Evolutionary conservation across 2,329 filamentous ascomycete genomes (phyloP), one percentile per base, ranked within the genome.

Genomic region (Cladosporium sp.): DNA sequence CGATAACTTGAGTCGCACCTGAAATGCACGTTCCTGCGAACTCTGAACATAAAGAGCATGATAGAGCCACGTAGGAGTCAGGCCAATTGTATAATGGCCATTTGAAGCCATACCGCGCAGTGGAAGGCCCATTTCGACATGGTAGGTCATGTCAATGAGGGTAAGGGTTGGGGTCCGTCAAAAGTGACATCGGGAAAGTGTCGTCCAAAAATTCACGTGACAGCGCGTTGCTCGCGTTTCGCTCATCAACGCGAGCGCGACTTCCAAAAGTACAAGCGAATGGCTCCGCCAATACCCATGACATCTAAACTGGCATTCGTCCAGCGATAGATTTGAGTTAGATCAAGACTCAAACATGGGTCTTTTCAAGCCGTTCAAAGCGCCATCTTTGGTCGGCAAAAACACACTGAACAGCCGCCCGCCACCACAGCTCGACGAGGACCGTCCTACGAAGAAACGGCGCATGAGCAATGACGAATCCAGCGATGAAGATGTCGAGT

Each of bases 391-490:
- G 30, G 51, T 68, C 11, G 49, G 34, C 26, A 41, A 62, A 6
- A 62, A 61, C 14, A 57, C 65, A 14, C 36, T 65, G 3, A 55
- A 64, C 54, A 47, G 32, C 4, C 41, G 41, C 3, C 54, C 58
- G 5, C 52, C 54, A 36, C 64, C 67, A 61, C 34, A 26, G 36
- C 51, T 68, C 55, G 71, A 74, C 11, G 64, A 60, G 12, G 70
- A 72, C 64, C 80, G 79, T 58, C 78, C 79, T n/a, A 67, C 71
- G 14, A 82, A 82, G 72, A 81, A 78, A 70, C 76, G 79, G 54
- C 77, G 80, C 58, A 76, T 79, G 38, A 79, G 76, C 51, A 70
- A 73, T 15, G 51, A 34, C 11, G 51, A 57, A 10, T 55, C 36
- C 4, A 41, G 34, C 26, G 73, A 78, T 49, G 73, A 72, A 47